phyloP scores from a whole-genome alignment of 2,329 filamentous ascomycete genomes.

The Botrytis sinoallii region DNA sequence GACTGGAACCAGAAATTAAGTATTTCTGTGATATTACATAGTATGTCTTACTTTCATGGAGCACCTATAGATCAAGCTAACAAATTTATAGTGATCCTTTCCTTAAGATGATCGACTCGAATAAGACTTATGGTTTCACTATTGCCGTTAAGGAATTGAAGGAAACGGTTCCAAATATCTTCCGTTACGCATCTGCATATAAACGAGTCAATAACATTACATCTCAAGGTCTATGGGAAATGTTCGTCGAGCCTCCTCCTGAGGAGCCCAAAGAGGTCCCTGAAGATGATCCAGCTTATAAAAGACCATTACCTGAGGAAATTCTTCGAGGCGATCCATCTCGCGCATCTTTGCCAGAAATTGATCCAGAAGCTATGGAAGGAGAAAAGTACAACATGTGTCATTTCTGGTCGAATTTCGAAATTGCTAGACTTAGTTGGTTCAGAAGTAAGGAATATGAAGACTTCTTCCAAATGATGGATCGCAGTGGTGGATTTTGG shows the following conservation, averaged over 20 bases:
- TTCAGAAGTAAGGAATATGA: constrained; percentile 97
- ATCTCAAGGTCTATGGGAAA: constrained; percentile 94
- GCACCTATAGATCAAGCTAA: constrained; percentile 1
- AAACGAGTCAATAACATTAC: constrained; percentile 88
- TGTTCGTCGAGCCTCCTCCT: constrained; percentile 83
- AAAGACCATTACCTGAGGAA: constrained; percentile 73
- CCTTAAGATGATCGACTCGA: constrained; percentile 85
- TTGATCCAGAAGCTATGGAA: constrained; percentile 93
- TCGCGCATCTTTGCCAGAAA: constrained; percentile 67
- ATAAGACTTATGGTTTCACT: constrained; percentile 98
- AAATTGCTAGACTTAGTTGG: constrained; percentile 91
- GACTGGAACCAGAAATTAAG: constrained; percentile 97
- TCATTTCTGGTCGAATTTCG: constrained; percentile 99
- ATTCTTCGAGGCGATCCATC: constrained; percentile 74
- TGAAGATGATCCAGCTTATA: constrained; percentile 52
- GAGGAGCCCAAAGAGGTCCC: constrained; percentile 53
- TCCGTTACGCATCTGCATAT: constrained; percentile 97
- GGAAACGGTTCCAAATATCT: constrained; percentile 98
- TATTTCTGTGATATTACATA: constrained; percentile 99
- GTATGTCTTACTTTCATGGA: constrained; percentile 49
- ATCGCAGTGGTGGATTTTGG: constrained; percentile 96
- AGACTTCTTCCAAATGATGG: constrained; percentile 99
- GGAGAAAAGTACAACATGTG: constrained; percentile 99
- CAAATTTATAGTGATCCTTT: constrained; percentile 72
- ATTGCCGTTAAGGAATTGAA: constrained; percentile 97